These are phyloP conservation scores for Didymella sp. DNA, from an alignment of 2,329 filamentous ascomycete species.

Conservation along the genomic window DNA sequence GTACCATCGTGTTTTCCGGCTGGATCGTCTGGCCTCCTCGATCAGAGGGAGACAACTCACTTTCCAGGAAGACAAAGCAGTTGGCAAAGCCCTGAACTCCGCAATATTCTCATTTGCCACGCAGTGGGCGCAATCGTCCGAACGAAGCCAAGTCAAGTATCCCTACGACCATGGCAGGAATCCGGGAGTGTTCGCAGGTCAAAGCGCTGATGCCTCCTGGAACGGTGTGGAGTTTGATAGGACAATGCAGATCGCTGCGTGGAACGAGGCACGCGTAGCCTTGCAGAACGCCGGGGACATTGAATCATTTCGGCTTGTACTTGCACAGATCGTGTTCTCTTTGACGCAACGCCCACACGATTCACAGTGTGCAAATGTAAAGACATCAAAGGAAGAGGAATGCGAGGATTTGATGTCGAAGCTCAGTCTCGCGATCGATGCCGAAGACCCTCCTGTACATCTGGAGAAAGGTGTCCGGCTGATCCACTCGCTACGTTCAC, in stretches of 20 bases:
- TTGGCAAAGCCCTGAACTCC: slow-evolving; percentile 56
- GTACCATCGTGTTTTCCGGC: slow-evolving; percentile 58
- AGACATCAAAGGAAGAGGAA: slow-evolving; percentile 12
- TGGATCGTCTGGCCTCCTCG: slow-evolving; percentile 55
- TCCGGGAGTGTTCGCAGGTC: slow-evolving; percentile 20
- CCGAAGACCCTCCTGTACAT: slow-evolving; percentile 49
- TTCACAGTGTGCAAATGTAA: neutral
- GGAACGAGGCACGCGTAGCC: slow-evolving; percentile 53
- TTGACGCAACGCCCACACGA: slow-evolving; percentile 52
- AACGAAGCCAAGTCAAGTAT: slow-evolving; percentile 38
- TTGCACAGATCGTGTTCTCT: slow-evolving; percentile 57
- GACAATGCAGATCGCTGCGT: slow-evolving; percentile 49
- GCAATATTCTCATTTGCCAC: slow-evolving; percentile 62
- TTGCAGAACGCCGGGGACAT: slow-evolving; percentile 50
- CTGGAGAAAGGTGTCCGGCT: slow-evolving; percentile 52
- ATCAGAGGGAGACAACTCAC: slow-evolving; percentile 53
- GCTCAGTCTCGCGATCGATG: slow-evolving; percentile 43
- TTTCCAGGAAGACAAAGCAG: slow-evolving; percentile 53
- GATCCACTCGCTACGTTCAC: slow-evolving; percentile 47
- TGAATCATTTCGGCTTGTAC: slow-evolving; percentile 56
- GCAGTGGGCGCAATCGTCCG: slow-evolving; percentile 54
- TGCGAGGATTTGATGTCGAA: slow-evolving; percentile 43
- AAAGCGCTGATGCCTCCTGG: slow-evolving; percentile 4
- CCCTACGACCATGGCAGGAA: slow-evolving; percentile 32
- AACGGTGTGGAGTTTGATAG: slow-evolving; percentile 43